A percentile compares a stretch with the other conserved stretches of the same genome.
Evolutionary conservation across 78 protist genomes (phyloP).

Genomic region (Dictyostelium citrinum): DNA sequence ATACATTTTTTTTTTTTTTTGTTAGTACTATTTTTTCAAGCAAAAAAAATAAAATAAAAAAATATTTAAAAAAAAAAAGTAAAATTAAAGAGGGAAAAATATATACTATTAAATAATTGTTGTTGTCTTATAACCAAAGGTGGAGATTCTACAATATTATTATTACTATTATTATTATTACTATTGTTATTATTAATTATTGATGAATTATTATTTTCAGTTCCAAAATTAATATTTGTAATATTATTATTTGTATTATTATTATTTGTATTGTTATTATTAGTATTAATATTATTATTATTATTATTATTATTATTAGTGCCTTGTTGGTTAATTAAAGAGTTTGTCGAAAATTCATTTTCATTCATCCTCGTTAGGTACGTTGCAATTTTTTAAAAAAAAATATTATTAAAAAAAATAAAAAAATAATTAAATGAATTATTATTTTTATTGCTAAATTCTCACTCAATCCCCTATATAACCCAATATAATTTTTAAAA

Average conservation of each 20-base stretch:
- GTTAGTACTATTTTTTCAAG: background rate
- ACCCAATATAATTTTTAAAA: background rate
- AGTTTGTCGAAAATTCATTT: conserved; percentile 1
- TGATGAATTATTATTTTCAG: background rate
- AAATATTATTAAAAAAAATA: too few species aligned
- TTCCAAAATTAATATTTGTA: background rate
- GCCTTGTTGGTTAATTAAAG: background rate
- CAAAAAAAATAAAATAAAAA: background rate
- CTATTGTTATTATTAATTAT: background rate
- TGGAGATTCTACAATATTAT: background rate
- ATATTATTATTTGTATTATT: background rate
- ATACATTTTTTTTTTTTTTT: background rate
- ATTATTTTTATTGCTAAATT: background rate
- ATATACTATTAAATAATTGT: background rate
- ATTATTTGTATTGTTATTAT: background rate
- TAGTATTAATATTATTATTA: background rate
- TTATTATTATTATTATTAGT: background rate
- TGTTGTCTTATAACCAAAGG: background rate
- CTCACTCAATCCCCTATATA: background rate
- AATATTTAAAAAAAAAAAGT: background rate
- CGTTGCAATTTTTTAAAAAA: background rate
- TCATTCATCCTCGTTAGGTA: background rate
- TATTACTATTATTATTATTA: background rate
- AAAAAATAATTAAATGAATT: background rate
- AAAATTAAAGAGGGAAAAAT: background rate